A percentile compares a stretch with the other conserved stretches of the same genome.
These are phyloP conservation scores for Neonectria hederae DNA, from an alignment of 2,329 filamentous ascomycete species.

Conservation along the genomic window DNA sequence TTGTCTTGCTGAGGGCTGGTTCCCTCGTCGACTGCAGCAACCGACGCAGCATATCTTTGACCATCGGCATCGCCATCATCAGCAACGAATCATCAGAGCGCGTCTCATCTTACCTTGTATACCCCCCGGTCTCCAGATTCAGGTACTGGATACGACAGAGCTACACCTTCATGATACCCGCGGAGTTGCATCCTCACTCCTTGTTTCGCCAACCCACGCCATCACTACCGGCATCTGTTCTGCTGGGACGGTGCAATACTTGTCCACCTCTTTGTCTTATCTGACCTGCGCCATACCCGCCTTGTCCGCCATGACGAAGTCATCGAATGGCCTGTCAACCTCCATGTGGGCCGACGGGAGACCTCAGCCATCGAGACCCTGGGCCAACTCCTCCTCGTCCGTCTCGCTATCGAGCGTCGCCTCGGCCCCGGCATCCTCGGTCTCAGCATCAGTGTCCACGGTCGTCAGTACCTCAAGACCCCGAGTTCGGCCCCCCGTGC, in stretches of 20 bases:
- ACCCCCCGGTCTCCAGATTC: not conserved
- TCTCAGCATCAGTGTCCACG: not conserved
- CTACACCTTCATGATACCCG: not conserved
- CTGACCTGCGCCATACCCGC: not conserved
- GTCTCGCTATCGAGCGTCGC: conserved; percentile 26
- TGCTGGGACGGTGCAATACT: not conserved
- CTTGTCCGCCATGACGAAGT: conserved; percentile 27
- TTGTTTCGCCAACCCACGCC: not conserved
- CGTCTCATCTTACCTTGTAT: not conserved
- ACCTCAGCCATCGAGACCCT: conserved; percentile 10
- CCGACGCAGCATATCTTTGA: not conserved
- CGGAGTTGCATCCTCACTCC: not conserved
- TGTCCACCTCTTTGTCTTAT: not conserved
- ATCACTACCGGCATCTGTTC: not conserved
- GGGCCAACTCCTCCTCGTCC: conserved; percentile 19
- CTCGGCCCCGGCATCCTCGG: not conserved
- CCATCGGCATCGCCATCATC: not conserved
- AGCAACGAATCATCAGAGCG: not conserved
- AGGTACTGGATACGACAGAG: not conserved
- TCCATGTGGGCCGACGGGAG: conserved; percentile 41
- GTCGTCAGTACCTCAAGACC: not conserved
- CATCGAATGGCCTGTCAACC: conserved; percentile 28
- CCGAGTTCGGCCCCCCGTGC: not conserved
- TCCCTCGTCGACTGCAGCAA: not conserved
- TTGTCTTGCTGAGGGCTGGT: conserved; percentile 13